These are phyloP conservation scores for Coemansia sp. DNA, from an alignment of 192 early-diverging fungal genomes.

Conservation along the genomic window DNA sequence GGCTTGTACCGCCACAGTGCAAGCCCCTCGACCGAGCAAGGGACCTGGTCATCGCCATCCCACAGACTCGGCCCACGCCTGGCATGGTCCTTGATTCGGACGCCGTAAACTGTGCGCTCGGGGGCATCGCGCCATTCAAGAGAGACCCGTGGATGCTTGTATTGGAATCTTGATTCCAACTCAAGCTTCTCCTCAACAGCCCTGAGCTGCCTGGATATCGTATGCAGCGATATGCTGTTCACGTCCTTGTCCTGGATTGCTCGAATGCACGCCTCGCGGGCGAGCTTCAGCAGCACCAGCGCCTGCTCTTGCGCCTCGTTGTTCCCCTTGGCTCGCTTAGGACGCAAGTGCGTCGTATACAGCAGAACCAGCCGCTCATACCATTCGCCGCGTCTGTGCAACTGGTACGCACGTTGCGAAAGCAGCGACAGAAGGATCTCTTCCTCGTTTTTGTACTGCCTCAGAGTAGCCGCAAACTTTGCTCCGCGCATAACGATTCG, in stretches of 20 bases:
- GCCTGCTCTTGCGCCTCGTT: constrained; percentile 23
- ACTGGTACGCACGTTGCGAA: constrained; percentile 57
- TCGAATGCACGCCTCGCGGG: constrained; percentile 54
- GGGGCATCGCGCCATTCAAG: constrained; percentile 52
- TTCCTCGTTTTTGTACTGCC: constrained; percentile 58
- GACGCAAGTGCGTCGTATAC: constrained; percentile 56
- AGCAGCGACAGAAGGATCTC: constrained; percentile 58
- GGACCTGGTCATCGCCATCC: constrained; percentile 45
- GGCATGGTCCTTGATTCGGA: constrained; percentile 26
- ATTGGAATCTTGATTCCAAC: constrained; percentile 7
- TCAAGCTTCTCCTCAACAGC: constrained; percentile 37
- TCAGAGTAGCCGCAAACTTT: constrained; percentile 56
- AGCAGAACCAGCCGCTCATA: constrained; percentile 65
- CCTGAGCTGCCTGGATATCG: constrained; percentile 39
- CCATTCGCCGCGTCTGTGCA: constrained; percentile 63
- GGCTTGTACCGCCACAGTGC: constrained; percentile 63
- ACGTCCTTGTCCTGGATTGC: constrained; percentile 61
- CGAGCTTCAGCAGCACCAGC: constrained; percentile 35
- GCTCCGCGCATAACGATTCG: constrained; percentile 60
- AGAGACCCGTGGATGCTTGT: constrained; percentile 23
- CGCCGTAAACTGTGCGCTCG: constrained; percentile 48
- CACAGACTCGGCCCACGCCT: constrained; percentile 54
- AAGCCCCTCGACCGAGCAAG: constrained; percentile 63
- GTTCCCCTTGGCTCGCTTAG: constrained; percentile 26
- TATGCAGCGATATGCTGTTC: constrained; percentile 48